A percentile compares a stretch with the other conserved stretches of the same genome.
Conservation (phyloP, 441 rosid genomes). For the Eutrema salsugineum region DNA sequence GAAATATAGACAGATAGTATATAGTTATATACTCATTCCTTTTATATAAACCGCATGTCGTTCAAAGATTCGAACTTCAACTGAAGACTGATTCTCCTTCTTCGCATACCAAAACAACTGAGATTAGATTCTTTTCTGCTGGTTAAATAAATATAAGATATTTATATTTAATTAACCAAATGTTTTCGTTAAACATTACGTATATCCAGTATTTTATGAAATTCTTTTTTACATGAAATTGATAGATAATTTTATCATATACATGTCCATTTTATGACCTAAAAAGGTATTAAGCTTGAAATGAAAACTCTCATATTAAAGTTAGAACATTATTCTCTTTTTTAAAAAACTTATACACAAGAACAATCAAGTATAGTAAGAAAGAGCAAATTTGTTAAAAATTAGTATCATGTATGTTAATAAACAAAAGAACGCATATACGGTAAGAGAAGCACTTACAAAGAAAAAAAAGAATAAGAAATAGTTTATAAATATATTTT, state of each 20-base stretch:
- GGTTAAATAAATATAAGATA: background rate
- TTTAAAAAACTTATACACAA: no score
- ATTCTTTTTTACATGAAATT: background rate
- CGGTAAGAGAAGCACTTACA: background rate
- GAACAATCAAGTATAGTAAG: no score
- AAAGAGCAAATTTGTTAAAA: background rate
- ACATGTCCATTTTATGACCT: background rate
- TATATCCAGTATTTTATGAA: background rate
- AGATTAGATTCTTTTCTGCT: background rate
- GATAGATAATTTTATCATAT: background rate
- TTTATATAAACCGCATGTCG: conserved; percentile 30
- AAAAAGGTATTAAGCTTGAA: background rate
- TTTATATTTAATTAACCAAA: background rate
- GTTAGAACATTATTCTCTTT: background rate
- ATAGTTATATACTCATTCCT: conserved; percentile 18
- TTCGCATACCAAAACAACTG: no score
- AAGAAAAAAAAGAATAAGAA: background rate
- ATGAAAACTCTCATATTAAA: background rate
- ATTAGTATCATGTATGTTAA: background rate
- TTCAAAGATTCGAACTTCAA: background rate
- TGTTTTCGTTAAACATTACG: background rate
- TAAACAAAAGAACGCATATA: background rate
- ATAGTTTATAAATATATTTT: background rate
- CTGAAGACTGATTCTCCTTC: no score
- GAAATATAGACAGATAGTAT: background rate